These are phyloP conservation scores for Globisporangium orthogonon DNA, from an alignment of 352 stramenopile species.

Conservation along the genomic window DNA sequence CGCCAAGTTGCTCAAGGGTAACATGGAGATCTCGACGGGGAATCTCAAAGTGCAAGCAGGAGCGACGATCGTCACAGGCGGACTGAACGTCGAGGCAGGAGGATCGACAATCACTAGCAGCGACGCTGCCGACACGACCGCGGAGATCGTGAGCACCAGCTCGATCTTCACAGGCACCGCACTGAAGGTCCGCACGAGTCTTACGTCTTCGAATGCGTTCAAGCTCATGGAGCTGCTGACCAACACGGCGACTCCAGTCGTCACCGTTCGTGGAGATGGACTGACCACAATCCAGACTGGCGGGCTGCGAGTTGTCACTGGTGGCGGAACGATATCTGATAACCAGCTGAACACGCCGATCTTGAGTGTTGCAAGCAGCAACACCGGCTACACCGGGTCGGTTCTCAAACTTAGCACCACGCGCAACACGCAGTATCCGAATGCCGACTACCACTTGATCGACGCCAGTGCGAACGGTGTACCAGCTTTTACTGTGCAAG, in stretches of 20 bases:
- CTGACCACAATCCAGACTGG: conserved; percentile 38
- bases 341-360: conserved; percentile 11
- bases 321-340: conserved; percentile 35
- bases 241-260: conserved; percentile 17
- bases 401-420: conserved; percentile 20
- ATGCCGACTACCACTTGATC: conserved; percentile 33
- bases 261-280: conserved; percentile 39
- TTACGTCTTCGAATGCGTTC: conserved; percentile 18
- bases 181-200: conserved; percentile 25
- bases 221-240: conserved; percentile 40
- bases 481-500: conserved; percentile 34
- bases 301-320: conserved; percentile 27
- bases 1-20: conserved; percentile 37
- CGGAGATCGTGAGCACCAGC: conserved; percentile 33
- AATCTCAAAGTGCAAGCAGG: conserved; percentile 40
- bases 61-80: conserved; percentile 23
- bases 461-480: conserved; percentile 19
- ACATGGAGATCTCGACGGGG: conserved; percentile 47
- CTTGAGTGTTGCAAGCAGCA: conserved; percentile 23
- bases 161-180: conserved; percentile 23
- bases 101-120: conserved; percentile 28
- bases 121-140: conserved; percentile 10
- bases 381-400: conserved; percentile 18
- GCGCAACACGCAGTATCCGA: conserved; percentile 20
- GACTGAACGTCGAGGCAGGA: conserved; percentile 28